A percentile compares a stretch with the other conserved stretches of the same genome.
Evolutionary conservation across 1,284 basidiomycete species (phyloP).

Genomic region (Trichosporon inkin): DNA sequence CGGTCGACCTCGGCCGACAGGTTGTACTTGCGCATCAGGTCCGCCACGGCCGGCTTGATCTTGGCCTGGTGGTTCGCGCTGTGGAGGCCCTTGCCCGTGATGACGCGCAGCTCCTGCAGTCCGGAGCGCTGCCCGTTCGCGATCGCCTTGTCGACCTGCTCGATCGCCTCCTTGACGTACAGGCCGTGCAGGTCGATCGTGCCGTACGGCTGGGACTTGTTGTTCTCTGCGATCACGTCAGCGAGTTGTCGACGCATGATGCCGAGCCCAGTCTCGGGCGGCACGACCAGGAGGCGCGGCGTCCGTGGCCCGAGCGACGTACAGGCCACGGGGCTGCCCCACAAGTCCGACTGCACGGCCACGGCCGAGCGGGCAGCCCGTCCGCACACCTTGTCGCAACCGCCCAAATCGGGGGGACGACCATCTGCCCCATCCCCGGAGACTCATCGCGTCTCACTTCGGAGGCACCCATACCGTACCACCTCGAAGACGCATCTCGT

Average conservation of each 20-base stretch:
- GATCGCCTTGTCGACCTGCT: conserved; percentile 65
- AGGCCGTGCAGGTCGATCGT: conserved; percentile 87
- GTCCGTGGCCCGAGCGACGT: neutral
- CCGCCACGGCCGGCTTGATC: conserved; percentile 88
- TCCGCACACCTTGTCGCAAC: no score
- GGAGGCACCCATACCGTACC: no score
- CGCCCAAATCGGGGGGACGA: no score
- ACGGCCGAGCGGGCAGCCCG: neutral
- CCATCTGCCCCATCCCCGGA: no score
- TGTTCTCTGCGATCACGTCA: conserved; percentile 62
- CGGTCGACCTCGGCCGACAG: conserved; percentile 74
- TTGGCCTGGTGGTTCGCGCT: conserved; percentile 74
- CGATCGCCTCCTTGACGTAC: conserved; percentile 88
- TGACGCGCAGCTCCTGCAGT: conserved; percentile 68
- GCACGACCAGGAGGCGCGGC: no score
- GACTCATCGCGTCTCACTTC: no score
- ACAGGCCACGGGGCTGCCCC: neutral
- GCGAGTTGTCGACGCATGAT: neutral
- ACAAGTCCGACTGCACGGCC: neutral
- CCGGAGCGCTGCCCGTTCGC: conserved; percentile 64
- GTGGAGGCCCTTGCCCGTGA: conserved; percentile 89
- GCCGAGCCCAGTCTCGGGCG: no score
- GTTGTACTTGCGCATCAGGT: conserved; percentile 76
- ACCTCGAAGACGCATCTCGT: neutral
- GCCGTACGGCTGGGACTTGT: conserved; percentile 65